phyloP scores from a whole-genome alignment of 352 stramenopile genomes.

The Plasmopara viticola region DNA sequence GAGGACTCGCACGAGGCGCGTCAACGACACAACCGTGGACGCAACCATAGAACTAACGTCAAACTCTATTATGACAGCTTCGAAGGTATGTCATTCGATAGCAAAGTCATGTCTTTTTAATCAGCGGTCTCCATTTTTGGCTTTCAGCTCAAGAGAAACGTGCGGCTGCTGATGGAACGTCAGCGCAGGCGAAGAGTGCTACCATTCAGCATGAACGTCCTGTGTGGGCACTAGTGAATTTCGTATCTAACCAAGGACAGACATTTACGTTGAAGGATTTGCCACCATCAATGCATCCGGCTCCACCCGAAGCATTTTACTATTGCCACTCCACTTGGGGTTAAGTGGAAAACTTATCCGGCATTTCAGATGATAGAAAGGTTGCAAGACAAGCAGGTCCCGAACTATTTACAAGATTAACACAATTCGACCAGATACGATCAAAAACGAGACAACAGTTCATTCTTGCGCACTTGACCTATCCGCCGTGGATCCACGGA shows the following conservation, averaged over 20 bases:
- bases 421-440: constrained; percentile 14
- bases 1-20: constrained; percentile 71
- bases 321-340: constrained; percentile 52
- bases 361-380: neutral
- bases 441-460: constrained; percentile 20
- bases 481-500: constrained; percentile 71
- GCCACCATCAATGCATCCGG: constrained; percentile 70
- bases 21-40: constrained; percentile 53
- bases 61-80: constrained; percentile 84
- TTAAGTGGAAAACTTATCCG: constrained; percentile 15
- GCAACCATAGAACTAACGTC: constrained; percentile 76
- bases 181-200: neutral
- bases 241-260: constrained; percentile 1
- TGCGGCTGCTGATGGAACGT: constrained; percentile 2
- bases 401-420: constrained; percentile 12
- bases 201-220: neutral
- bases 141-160: constrained; percentile 39
- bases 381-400: constrained; percentile 1
- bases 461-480: constrained; percentile 24
- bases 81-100: constrained; percentile 27
- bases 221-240: constrained; percentile 9
- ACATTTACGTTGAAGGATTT: constrained; percentile 21
- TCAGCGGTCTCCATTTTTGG: neutral
- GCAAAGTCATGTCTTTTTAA: neutral
- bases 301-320: constrained; percentile 42